Evolutionary conservation across 2,329 filamentous ascomycete species (phyloP).

Genomic region (Septoria linicola): DNA sequence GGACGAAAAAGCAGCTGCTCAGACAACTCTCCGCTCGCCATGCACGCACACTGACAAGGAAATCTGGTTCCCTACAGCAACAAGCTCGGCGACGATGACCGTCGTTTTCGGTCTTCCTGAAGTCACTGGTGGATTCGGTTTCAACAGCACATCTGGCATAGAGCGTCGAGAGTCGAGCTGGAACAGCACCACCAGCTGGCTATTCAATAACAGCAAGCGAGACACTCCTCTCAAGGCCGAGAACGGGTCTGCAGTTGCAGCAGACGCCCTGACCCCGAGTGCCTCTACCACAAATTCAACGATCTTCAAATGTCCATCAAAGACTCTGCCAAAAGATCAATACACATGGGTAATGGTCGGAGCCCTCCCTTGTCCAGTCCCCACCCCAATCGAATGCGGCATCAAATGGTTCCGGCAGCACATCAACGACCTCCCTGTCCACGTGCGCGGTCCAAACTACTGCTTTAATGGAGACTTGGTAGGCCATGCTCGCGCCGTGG

Average conservation of each 20-base stretch:
- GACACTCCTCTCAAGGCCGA: too few species aligned
- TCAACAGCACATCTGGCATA: too few species aligned
- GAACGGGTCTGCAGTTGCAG: too few species aligned
- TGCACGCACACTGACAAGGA: background rate
- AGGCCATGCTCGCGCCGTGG: background rate
- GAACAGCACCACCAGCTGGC: too few species aligned
- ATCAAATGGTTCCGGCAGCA: constrained; percentile 1
- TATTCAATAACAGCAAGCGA: too few species aligned
- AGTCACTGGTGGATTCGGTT: background rate
- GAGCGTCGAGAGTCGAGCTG: too few species aligned
- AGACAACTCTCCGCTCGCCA: background rate
- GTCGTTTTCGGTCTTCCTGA: background rate
- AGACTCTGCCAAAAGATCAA: background rate
- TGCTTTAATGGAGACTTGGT: background rate
- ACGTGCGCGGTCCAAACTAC: background rate
- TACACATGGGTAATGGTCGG: background rate
- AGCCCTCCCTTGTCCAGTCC: background rate
- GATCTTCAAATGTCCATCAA: background rate
- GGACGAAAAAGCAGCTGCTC: background rate
- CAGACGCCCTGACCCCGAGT: too few species aligned
- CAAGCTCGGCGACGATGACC: background rate
- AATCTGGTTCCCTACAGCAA: background rate
- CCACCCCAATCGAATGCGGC: background rate
- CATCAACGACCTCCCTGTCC: background rate
- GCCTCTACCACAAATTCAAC: too few species aligned